Conservation (phyloP, 148 eudicot genomes). For the Diospyros lotus region DNA sequence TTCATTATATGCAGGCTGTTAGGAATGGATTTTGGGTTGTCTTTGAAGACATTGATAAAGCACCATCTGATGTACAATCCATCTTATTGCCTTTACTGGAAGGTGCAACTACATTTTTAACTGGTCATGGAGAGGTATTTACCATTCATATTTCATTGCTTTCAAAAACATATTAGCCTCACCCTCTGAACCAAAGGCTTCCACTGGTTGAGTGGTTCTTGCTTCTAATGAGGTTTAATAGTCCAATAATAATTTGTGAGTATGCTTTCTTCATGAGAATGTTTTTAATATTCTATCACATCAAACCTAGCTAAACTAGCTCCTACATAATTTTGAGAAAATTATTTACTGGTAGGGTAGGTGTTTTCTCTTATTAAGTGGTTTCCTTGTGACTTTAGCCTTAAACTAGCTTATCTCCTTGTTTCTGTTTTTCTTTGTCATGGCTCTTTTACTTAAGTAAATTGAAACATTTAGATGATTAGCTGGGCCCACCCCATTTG, state of each 20-base stretch:
- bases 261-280: too few species aligned
- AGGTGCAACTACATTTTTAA: conserved; percentile 64
- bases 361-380: not conserved
- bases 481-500: too few species aligned
- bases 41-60: conserved; percentile 92
- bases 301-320: not conserved
- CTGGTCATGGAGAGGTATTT: conserved; percentile 94
- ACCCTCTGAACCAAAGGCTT: not conserved
- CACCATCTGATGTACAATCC: conserved; percentile 85
- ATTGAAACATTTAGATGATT: not conserved
- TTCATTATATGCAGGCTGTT: conserved; percentile 62
- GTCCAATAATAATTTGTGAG: too few species aligned
- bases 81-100: conserved; percentile 87
- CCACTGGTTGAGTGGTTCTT: not conserved
- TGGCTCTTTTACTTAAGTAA: not conserved
- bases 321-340: not conserved
- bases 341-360: not conserved
- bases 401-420: not conserved
- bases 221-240: not conserved
- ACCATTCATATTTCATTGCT: not conserved
- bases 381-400: not conserved
- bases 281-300: not conserved
- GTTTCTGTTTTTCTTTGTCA: not conserved
- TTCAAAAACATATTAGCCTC: not conserved
- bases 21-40: conserved; percentile 87